Evolutionary conservation across 2,329 filamentous ascomycete genomes (phyloP).

Genomic region (Xylaria sp.): DNA sequence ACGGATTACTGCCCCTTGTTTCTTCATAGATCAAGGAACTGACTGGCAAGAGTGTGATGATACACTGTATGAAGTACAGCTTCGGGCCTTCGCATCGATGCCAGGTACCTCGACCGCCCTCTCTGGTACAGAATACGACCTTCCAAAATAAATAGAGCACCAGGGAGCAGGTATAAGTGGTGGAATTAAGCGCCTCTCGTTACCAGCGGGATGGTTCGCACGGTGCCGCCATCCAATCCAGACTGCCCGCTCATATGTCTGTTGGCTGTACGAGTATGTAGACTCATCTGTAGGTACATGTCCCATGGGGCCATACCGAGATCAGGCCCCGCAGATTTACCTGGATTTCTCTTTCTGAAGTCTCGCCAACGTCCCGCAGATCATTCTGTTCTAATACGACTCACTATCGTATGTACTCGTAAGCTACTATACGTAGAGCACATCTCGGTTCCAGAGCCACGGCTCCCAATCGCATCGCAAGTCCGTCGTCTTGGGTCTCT

Average conservation of each 20-base stretch:
- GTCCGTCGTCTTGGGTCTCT: neutral
- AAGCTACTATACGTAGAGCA: neutral
- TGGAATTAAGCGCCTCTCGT: neutral
- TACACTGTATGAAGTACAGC: neutral
- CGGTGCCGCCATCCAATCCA: constrained; percentile 1
- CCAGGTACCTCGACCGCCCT: neutral
- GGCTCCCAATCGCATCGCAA: neutral
- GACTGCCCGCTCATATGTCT: too few relatives aligned
- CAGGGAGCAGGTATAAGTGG: neutral
- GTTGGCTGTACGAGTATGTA: too few relatives aligned
- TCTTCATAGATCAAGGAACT: too few relatives aligned
- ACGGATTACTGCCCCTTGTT: too few relatives aligned
- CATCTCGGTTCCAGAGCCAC: neutral
- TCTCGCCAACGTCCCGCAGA: neutral
- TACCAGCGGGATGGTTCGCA: constrained; percentile 14
- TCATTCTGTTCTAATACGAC: too few relatives aligned
- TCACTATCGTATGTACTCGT: too few relatives aligned
- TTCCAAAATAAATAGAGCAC: constrained; percentile 5
- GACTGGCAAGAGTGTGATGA: neutral
- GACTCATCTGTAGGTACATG: too few relatives aligned
- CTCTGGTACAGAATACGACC: constrained; percentile 12
- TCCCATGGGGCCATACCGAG: too few relatives aligned
- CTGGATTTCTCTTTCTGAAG: neutral
- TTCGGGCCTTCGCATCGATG: neutral
- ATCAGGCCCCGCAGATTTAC: neutral